A percentile compares a stretch with the other conserved stretches of the same genome.
These are phyloP conservation scores for Exophiala spinifera DNA, from an alignment of 2,329 filamentous ascomycete species.

Conservation along the genomic window DNA sequence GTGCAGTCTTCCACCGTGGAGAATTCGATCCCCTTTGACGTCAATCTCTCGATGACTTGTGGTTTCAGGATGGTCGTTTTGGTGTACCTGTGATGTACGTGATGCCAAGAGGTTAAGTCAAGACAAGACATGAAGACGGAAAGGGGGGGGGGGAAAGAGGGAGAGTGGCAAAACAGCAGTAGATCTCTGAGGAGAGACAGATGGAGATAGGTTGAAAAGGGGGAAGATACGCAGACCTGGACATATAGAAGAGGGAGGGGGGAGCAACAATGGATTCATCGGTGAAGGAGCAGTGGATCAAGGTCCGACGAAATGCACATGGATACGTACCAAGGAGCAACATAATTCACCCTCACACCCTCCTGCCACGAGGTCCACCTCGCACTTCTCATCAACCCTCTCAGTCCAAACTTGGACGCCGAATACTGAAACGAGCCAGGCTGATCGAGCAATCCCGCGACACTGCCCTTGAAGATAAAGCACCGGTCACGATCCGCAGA, in stretches of 20 bases:
- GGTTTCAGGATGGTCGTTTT: slow-evolving; percentile 34
- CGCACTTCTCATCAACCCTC: slow-evolving; percentile 39
- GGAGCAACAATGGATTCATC: too few relatives aligned
- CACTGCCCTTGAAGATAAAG: slow-evolving; percentile 35
- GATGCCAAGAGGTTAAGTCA: neutral
- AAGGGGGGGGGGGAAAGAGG: too few relatives aligned
- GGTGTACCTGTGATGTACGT: slow-evolving; percentile 32
- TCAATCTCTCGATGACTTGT: slow-evolving; percentile 29
- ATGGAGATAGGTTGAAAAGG: too few relatives aligned
- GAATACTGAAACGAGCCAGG: slow-evolving; percentile 35
- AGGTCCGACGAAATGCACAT: too few relatives aligned
- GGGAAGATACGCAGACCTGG: too few relatives aligned
- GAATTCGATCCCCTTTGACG: slow-evolving; percentile 9
- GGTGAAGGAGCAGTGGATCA: too few relatives aligned
- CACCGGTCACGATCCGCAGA: slow-evolving; percentile 24
- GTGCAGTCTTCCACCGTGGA: slow-evolving; percentile 7
- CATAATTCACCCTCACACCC: slow-evolving; percentile 37
- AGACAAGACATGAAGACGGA: too few relatives aligned
- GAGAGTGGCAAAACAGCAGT: too few relatives aligned
- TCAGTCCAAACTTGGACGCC: slow-evolving; percentile 37
- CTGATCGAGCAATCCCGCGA: slow-evolving; percentile 35
- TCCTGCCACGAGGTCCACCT: slow-evolving; percentile 35
- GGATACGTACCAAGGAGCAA: slow-evolving; percentile 37
- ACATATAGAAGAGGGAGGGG: too few relatives aligned
- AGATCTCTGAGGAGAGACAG: too few relatives aligned